Conservation (phyloP, 1,284 basidiomycete species). For the Hymenochaete sp. region DNA sequence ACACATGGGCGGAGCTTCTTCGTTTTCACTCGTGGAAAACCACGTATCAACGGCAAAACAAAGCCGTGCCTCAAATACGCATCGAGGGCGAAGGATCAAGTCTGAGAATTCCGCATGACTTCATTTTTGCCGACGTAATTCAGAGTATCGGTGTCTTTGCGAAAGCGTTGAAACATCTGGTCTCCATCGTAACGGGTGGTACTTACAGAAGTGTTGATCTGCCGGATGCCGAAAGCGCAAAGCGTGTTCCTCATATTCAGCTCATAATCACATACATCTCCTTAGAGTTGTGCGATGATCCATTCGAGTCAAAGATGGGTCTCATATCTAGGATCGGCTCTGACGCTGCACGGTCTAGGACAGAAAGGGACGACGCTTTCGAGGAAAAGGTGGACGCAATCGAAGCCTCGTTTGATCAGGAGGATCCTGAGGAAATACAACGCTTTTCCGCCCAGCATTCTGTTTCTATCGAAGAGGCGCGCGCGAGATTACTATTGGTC, state of each 20-base stretch:
- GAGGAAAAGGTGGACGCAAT: slow-evolving; percentile 68
- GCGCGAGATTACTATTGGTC: slow-evolving; percentile 61
- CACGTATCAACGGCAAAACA: slow-evolving; percentile 28
- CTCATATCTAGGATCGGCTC: slow-evolving; percentile 73
- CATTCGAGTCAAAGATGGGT: slow-evolving; percentile 75
- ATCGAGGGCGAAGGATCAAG: slow-evolving; percentile 60
- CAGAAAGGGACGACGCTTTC: slow-evolving; percentile 78
- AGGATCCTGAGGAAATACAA: slow-evolving; percentile 29
- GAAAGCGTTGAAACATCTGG: slow-evolving; percentile 64
- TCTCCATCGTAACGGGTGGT: slow-evolving; percentile 38
- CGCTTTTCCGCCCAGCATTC: slow-evolving; percentile 57
- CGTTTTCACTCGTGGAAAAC: slow-evolving; percentile 54
- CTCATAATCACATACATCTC: slow-evolving; percentile 55
- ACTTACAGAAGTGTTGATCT: slow-evolving; percentile 39
- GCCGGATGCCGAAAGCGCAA: slow-evolving; percentile 65
- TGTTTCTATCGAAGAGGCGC: slow-evolving; percentile 66
- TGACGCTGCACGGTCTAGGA: slow-evolving; percentile 66
- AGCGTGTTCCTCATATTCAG: slow-evolving; percentile 57
- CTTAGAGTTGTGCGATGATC: slow-evolving; percentile 84
- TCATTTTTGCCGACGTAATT: slow-evolving; percentile 66
- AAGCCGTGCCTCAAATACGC: slow-evolving; percentile 31
- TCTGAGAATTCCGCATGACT: slow-evolving; percentile 75
- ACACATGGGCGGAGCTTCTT: slow-evolving; percentile 74
- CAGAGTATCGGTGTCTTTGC: slow-evolving; percentile 54
- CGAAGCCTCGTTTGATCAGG: slow-evolving; percentile 29